A percentile compares a stretch with the other conserved stretches of the same genome.
phyloP scores from a whole-genome alignment of 495 filamentous ascomycete species.

The Podospora comata region DNA sequence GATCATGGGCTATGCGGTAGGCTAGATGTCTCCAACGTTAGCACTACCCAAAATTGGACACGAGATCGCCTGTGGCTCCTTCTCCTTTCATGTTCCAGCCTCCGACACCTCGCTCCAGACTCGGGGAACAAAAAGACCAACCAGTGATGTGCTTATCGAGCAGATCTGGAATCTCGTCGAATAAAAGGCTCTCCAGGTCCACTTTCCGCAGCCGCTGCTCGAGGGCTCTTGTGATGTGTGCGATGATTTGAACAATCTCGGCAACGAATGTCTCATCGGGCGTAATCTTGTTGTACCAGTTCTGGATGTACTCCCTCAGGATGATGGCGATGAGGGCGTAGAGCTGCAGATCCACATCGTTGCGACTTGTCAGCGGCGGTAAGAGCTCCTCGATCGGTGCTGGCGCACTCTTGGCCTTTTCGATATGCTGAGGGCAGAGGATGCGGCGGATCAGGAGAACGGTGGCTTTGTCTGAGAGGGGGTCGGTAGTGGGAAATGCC shows the following conservation, averaged over 20 bases:
- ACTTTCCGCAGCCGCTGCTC: constrained; percentile 79
- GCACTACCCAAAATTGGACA: constrained; percentile 12
- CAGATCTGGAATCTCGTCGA: constrained; percentile 86
- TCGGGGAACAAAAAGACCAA: constrained; percentile 41
- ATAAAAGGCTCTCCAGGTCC: constrained; percentile 74
- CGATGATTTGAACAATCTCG: constrained; percentile 84
- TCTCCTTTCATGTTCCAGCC: neutral
- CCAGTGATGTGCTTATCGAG: constrained; percentile 77
- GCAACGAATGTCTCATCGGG: constrained; percentile 80
- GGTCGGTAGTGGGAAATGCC: constrained; percentile 31
- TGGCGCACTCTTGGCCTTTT: constrained; percentile 44
- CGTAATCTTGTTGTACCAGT: constrained; percentile 91
- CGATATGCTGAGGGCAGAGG: constrained; percentile 47
- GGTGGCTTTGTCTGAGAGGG: constrained; percentile 52
- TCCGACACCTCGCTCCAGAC: neutral
- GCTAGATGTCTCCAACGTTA: constrained; percentile 35
- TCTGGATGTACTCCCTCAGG: constrained; percentile 80
- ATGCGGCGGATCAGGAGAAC: constrained; percentile 49
- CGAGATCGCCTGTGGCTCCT: neutral
- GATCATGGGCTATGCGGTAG: constrained; percentile 52
- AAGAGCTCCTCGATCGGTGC: constrained; percentile 69
- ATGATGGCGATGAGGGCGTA: constrained; percentile 89
- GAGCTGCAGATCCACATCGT: constrained; percentile 86
- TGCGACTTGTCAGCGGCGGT: constrained; percentile 87
- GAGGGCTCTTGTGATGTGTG: constrained; percentile 80